Evolutionary conservation across 2,329 filamentous ascomycete species (phyloP).

Genomic region (Colletotrichum sp.): DNA sequence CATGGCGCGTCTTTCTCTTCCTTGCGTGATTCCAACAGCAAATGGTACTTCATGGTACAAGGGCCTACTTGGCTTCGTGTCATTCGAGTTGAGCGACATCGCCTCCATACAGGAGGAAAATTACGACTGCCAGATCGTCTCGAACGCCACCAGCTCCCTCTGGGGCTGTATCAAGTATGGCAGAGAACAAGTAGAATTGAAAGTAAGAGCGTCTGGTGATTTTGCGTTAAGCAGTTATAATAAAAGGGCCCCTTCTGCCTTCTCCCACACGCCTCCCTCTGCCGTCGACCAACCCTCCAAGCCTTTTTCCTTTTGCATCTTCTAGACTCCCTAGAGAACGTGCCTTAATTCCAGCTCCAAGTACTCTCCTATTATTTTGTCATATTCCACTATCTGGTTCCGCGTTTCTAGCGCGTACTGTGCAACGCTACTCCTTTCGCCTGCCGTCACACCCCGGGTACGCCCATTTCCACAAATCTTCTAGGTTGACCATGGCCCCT

Average conservation of each 20-base stretch:
- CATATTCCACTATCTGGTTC: not conserved
- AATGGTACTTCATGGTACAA: not conserved
- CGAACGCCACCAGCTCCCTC: not conserved
- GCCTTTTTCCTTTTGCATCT: not conserved
- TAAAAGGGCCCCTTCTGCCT: not conserved
- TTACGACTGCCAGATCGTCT: not conserved
- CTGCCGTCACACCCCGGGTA: not conserved
- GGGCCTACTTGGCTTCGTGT: not conserved
- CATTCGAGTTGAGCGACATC: not conserved
- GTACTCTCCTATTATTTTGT: not conserved
- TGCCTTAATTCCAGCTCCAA: not conserved
- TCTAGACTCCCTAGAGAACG: not conserved
- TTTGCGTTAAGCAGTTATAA: not conserved
- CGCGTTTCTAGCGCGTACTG: not conserved
- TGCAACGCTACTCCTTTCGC: not conserved
- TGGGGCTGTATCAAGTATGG: not conserved
- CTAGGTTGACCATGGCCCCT: conserved; percentile 43
- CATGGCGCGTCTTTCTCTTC: not conserved
- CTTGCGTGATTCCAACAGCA: not conserved
- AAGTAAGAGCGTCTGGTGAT: not conserved
- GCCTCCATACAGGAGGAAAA: not conserved
- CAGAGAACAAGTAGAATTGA: not conserved
- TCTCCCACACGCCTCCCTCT: not conserved
- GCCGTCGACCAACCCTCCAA: not conserved
- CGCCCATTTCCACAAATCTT: not conserved